These are phyloP conservation scores for Eremothecium cymbalariae DNA, from an alignment of 1,139 yeast species.

Conservation along the genomic window DNA sequence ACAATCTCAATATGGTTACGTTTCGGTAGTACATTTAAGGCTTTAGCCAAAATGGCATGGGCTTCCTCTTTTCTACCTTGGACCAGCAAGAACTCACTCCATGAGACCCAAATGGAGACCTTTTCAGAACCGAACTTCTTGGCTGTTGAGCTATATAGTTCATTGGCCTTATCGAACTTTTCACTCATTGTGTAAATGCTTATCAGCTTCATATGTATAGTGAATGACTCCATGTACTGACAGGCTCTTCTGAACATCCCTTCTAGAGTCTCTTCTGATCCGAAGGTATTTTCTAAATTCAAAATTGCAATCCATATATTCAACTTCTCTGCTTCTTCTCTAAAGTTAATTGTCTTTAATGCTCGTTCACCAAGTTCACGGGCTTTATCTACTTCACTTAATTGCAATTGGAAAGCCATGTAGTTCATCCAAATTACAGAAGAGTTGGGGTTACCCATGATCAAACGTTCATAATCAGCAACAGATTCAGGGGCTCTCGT, in stretches of 20 bases:
- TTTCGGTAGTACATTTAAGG: constrained; percentile 65
- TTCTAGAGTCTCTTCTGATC: constrained; percentile 73
- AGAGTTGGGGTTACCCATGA: constrained; percentile 88
- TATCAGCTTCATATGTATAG: constrained; percentile 72
- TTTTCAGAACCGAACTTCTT: constrained; percentile 73
- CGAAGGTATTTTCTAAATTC: constrained; percentile 90
- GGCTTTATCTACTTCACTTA: constrained; percentile 90
- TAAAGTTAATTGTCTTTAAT: constrained; percentile 75
- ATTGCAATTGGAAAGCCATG: constrained; percentile 94
- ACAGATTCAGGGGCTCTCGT: constrained; percentile 87
- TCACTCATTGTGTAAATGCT: constrained; percentile 70
- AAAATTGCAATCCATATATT: constrained; percentile 94
- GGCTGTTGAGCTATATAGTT: constrained; percentile 53
- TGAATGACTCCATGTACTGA: constrained; percentile 82
- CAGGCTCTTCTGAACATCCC: constrained; percentile 74
- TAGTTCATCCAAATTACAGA: constrained; percentile 95
- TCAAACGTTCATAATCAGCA: constrained; percentile 81
- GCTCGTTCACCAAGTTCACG: constrained; percentile 92
- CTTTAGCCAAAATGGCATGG: constrained; percentile 61
- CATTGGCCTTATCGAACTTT: constrained; percentile 61
- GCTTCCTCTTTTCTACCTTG: constrained; percentile 50
- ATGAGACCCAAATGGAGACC: constrained; percentile 67
- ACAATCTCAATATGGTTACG: constrained; percentile 74
- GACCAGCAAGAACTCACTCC: constrained; percentile 67
- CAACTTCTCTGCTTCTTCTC: constrained; percentile 89